Evolutionary conservation across 306 rosid species (phyloP).

Genomic region (Vigna nakashimae): DNA sequence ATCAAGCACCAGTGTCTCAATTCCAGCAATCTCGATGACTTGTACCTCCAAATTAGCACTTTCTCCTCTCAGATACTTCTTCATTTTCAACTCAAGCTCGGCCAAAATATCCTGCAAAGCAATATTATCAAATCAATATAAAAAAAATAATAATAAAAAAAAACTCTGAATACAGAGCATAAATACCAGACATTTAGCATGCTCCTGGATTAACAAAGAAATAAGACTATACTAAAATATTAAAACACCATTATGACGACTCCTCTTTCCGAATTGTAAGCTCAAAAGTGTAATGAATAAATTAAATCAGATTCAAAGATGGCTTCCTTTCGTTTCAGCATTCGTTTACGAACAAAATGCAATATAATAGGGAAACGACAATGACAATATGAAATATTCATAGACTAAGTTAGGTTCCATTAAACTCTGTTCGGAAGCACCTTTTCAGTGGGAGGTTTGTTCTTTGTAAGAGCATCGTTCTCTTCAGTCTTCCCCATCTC

Average conservation of each 20-base stretch:
- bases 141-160: background rate
- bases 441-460: conserved; percentile 42
- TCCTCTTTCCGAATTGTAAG: background rate
- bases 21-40: conserved; percentile 6
- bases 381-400: background rate
- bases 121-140: background rate
- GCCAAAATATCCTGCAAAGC: conserved; percentile 59
- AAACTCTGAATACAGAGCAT: background rate
- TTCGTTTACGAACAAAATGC: background rate
- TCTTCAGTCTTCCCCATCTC: conserved; percentile 39
- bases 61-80: conserved; percentile 88
- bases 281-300: background rate
- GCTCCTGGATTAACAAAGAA: background rate
- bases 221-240: background rate
- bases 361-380: background rate
- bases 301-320: conserved; percentile 23
- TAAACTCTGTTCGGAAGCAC: conserved; percentile 6
- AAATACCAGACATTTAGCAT: background rate
- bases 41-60: conserved; percentile 73
- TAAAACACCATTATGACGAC: background rate
- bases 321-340: background rate
- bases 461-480: conserved; percentile 33
- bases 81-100: conserved; percentile 62
- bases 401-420: background rate
- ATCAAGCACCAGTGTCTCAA: background rate